These are phyloP conservation scores for Sambucus nigra DNA, from an alignment of 129 eudicot genomes.

Conservation along the genomic window DNA sequence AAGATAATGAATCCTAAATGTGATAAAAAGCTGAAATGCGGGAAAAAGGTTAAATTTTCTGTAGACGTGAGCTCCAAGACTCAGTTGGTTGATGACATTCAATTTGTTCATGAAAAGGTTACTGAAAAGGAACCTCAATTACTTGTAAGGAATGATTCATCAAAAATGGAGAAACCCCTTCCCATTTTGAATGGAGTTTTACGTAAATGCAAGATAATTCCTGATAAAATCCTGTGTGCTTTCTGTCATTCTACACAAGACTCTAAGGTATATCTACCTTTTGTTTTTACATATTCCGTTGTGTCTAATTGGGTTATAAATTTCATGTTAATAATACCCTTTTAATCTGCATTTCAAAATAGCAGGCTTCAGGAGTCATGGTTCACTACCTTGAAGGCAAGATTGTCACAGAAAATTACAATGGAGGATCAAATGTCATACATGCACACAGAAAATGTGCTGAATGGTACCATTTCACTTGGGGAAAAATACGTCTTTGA, in stretches of 20 bases:
- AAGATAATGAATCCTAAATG: constrained; percentile 1
- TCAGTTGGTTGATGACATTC: constrained; percentile 9
- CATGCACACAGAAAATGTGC: constrained; percentile 78
- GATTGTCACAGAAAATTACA: constrained; percentile 35
- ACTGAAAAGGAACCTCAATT: constrained; percentile 14
- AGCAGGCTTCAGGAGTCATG: constrained; percentile 76
- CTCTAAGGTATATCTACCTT: constrained; percentile 41
- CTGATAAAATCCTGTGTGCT: constrained; percentile 34
- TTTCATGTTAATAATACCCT: not conserved
- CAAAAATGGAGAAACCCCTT: constrained; percentile 15
- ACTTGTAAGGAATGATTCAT: not conserved
- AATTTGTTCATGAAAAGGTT: constrained; percentile 7
- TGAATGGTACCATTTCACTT: constrained; percentile 53
- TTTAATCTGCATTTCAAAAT: constrained; percentile 4
- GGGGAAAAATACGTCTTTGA: not conserved
- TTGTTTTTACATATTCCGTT: not conserved
- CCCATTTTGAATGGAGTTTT: constrained; percentile 14
- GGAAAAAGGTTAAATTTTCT: constrained; percentile 28
- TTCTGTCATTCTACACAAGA: constrained; percentile 76
- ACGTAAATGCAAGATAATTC: constrained; percentile 29
- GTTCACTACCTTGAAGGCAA: constrained; percentile 64
- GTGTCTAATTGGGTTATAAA: not conserved
- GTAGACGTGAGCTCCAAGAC: constrained; percentile 12
- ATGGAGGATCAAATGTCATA: constrained; percentile 26
- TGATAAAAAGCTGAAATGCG: not conserved